Percentiles rank a stretch among this genome's conserved stretches.
These are phyloP conservation scores for Porphyridium purpureum DNA, from an alignment of 23 red algal species.

Conservation along the genomic window DNA sequence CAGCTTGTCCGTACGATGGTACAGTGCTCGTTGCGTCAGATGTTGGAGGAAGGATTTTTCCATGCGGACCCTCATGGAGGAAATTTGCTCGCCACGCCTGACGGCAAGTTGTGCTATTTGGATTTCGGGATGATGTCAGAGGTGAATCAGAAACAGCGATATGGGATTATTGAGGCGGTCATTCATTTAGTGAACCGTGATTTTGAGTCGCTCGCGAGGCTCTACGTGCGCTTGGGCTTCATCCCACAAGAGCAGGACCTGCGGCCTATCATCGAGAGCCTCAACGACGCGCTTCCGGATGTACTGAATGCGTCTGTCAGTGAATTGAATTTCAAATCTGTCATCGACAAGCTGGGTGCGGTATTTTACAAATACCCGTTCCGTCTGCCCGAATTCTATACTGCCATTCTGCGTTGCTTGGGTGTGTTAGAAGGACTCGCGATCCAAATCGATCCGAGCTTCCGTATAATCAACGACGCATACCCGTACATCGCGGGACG, in stretches of 20 bases:
- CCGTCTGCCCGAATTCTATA: conserved; percentile 89
- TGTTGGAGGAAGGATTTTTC: conserved; percentile 98
- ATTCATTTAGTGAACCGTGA: conserved; percentile 98
- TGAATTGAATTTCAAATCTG: conserved; percentile 97
- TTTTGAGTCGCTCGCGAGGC: conserved; percentile 62
- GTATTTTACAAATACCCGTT: conserved; percentile 98
- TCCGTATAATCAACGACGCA: conserved; percentile 95
- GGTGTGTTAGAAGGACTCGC: conserved; percentile 95
- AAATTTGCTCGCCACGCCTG: conserved; percentile 72
- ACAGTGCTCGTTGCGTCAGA: conserved; percentile 93
- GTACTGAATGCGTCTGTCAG: conserved; percentile 87
- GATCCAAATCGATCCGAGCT: conserved; percentile 95
- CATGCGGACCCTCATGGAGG: conserved; percentile 96
- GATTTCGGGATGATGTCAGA: conserved; percentile 99
- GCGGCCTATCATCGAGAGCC: conserved; percentile 59
- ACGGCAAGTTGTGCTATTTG: conserved; percentile 77
- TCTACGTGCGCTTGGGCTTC: conserved; percentile 88
- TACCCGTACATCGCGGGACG: conserved; percentile 97
- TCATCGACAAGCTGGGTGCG: conserved; percentile 95
- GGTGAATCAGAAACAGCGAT: conserved; percentile 69
- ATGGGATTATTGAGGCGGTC: conserved; percentile 97
- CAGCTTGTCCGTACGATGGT: conserved; percentile 76
- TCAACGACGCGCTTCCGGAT: conserved; percentile 80
- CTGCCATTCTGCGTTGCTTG: conserved; percentile 88
- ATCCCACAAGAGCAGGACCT: conserved; percentile 66